Percentiles rank a stretch among this genome's conserved stretches.
phyloP scores from a whole-genome alignment of 805 yeast species.

The Ogataea angusta region DNA sequence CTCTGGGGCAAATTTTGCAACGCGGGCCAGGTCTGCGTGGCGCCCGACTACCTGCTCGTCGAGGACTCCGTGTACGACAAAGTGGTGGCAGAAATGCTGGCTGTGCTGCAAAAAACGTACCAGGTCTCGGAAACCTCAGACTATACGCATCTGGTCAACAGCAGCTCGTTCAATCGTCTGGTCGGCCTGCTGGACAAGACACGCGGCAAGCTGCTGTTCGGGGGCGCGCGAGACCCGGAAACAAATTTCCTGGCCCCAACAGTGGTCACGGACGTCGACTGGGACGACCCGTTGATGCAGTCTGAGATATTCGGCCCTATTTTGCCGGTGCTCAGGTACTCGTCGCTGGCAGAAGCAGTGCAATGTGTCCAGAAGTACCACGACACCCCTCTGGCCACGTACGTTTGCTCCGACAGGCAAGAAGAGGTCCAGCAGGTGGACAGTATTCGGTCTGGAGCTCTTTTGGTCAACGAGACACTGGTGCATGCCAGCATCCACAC shows the following conservation, averaged over 20 bases:
- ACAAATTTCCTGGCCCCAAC: slow-evolving; percentile 68
- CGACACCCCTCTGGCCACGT: slow-evolving; percentile 84
- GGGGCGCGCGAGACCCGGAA: slow-evolving; percentile 37
- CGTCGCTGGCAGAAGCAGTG: slow-evolving; percentile 43
- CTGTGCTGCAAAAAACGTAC: slow-evolving; percentile 43
- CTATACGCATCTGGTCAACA: slow-evolving; percentile 61
- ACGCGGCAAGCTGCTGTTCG: slow-evolving; percentile 50
- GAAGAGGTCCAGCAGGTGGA: slow-evolving; percentile 48
- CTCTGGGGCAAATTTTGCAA: slow-evolving; percentile 77
- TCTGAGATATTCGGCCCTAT: slow-evolving; percentile 85
- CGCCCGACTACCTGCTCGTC: slow-evolving; percentile 80
- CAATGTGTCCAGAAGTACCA: slow-evolving; percentile 43
- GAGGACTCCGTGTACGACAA: slow-evolving; percentile 54
- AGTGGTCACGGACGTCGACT: slow-evolving; percentile 55
- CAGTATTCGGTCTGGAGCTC: slow-evolving; percentile 68
- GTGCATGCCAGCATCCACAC: slow-evolving; percentile 61
- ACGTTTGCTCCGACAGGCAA: slow-evolving; percentile 55
- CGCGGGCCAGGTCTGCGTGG: slow-evolving; percentile 89
- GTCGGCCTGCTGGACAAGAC: slow-evolving; percentile 41
- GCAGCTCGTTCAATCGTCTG: slow-evolving; percentile 49
- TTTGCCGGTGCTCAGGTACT: slow-evolving; percentile 64
- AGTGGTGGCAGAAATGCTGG: slow-evolving; percentile 43
- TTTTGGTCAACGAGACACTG: slow-evolving; percentile 67
- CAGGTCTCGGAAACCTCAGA: slow-evolving; percentile 38
- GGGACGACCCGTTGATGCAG: slow-evolving; percentile 70